Evolutionary conservation across 2,329 filamentous ascomycete genomes (phyloP), one percentile per base, ranked within the genome.

Genomic region (Paracamarosporium sp.): DNA sequence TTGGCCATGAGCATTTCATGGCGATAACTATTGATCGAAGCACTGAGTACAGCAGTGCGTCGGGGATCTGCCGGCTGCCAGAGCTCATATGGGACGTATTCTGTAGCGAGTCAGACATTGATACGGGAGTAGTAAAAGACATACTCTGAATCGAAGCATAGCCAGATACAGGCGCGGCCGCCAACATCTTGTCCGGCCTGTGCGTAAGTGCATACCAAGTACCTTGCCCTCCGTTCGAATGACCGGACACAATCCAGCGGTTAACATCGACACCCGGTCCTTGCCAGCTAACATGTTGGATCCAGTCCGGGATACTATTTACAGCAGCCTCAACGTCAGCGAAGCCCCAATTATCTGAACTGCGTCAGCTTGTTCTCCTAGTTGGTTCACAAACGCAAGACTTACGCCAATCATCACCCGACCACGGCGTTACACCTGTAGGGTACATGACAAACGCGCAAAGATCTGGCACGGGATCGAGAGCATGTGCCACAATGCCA

Each of bases 211-310:
- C 73, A 71, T 83, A 85, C 85, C 85, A 87, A 3, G 81, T 79
- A 8, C 85, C 85, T 72, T 87, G 85, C 2, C 82, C 85, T 46
- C 85, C 85, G 63, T 87, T 88, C 3, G 85, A 87, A 70, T 88
- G 85, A 0, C 85, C 85, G 30, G 72, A 77, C 5, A 86, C 78
- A 30, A 87, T 77, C 82, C 84, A 83, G 50, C 78, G 77, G 30
- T 81, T 63, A 7, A 69, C 66, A 51, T 83, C 75, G 12, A 83
- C 76, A 12, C 71, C 76, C 2, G 79, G 77, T 0, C 83, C 83
- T 45, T 69, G 61, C 85, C 85, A 88, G 2, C 63, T 67, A 28
- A 79, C 72, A 9, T 70, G 61, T 20, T 76, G 53, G n/a, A 84
- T 83, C 85, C 85, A 87, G 20, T 70, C 56, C 15, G 78, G 72